A percentile compares a stretch with the other conserved stretches of the same genome.
Evolutionary conservation across 1,139 yeast species (phyloP).

Genomic region (Geotrichum restrictum): DNA sequence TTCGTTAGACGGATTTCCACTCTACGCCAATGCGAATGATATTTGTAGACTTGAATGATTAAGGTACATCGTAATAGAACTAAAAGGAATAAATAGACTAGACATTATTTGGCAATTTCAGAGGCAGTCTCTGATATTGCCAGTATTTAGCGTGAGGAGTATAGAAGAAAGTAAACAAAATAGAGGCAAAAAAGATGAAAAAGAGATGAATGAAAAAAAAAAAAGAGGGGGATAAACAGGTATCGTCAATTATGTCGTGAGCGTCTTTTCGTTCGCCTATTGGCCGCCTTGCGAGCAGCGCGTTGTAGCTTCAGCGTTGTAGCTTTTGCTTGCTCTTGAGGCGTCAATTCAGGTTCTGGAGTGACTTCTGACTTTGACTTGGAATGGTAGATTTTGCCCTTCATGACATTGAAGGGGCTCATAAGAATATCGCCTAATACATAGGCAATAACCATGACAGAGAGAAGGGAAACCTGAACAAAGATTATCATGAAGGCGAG

Average conservation of each 20-base stretch:
- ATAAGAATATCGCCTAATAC: slow-evolving; percentile 30
- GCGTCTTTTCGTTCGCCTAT: slow-evolving; percentile 11
- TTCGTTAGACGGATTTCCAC: neutral
- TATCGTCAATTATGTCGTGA: neutral
- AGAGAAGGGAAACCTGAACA: slow-evolving; percentile 30
- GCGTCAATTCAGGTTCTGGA: neutral
- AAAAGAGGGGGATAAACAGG: neutral
- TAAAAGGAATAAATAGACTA: slow-evolving; percentile 4
- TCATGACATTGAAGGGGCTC: slow-evolving; percentile 4
- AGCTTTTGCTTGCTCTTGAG: slow-evolving; percentile 10
- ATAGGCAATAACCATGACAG: slow-evolving; percentile 32
- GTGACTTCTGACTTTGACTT: neutral
- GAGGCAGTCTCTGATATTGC: slow-evolving; percentile 8
- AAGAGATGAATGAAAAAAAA: neutral
- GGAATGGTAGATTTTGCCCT: neutral
- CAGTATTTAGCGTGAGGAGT: neutral
- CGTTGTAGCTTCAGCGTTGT: slow-evolving; percentile 14
- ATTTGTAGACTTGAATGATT: neutral
- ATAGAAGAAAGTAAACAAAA: neutral
- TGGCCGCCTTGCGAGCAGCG: slow-evolving; percentile 17
- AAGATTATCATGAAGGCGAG: slow-evolving; percentile 27
- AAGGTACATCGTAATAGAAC: neutral
- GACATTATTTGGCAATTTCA: slow-evolving; percentile 1
- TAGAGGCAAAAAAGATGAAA: neutral
- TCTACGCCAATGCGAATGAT: too few species aligned